A percentile compares a stretch with the other conserved stretches of the same genome.
phyloP scores from a whole-genome alignment of 208 protist species.

The Leishmania tarentolae region DNA sequence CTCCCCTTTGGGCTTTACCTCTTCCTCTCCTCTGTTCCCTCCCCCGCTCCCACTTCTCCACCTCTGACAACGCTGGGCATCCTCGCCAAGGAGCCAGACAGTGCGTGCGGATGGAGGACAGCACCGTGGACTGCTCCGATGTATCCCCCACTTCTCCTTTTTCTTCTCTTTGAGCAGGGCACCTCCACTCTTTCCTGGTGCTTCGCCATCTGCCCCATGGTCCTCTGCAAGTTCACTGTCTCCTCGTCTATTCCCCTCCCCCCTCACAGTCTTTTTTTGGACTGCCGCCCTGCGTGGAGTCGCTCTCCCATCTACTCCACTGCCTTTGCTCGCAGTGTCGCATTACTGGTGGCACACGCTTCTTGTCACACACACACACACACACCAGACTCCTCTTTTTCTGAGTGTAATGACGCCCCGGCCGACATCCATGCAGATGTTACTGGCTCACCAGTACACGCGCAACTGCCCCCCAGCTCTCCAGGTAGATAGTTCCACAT shows the following conservation, averaged over 20 bases:
- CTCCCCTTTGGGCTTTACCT: neutral
- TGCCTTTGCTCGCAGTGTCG: neutral
- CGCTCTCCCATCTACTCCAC: no score
- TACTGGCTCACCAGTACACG: slow-evolving; percentile 13
- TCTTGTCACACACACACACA: neutral
- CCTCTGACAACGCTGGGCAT: neutral
- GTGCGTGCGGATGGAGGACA: neutral
- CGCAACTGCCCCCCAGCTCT: neutral
- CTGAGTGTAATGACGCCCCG: neutral
- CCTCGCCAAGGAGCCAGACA: neutral
- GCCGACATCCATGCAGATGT: slow-evolving; percentile 4
- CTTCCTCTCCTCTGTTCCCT: neutral
- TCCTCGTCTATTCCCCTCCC: neutral
- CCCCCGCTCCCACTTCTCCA: no score
- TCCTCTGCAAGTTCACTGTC: neutral
- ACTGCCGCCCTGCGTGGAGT: neutral
- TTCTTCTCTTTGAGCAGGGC: neutral
- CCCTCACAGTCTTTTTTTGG: neutral
- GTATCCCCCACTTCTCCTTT: neutral
- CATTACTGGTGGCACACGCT: neutral
- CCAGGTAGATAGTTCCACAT: no score
- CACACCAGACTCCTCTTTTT: neutral
- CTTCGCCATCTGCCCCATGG: neutral
- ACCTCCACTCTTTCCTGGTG: neutral
- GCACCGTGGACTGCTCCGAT: no score